A percentile compares a stretch with the other conserved stretches of the same genome.
Conservation (phyloP, 1,284 basidiomycete species). For the Apiotrichum sp. region DNA sequence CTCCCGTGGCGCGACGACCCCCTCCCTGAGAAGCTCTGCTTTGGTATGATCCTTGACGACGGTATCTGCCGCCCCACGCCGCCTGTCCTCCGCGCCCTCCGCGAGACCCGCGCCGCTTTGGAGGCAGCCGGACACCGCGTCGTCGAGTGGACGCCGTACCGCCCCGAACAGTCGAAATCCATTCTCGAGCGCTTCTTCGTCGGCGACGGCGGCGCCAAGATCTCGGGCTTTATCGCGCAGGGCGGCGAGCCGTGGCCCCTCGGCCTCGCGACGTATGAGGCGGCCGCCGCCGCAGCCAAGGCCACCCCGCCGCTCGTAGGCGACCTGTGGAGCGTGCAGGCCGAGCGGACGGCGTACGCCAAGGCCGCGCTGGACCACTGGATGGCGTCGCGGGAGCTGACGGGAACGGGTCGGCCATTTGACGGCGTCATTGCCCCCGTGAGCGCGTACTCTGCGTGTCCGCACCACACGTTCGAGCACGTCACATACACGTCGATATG, state of each 20-base stretch:
- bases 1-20: constrained; percentile 62
- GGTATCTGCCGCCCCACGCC: constrained; percentile 61
- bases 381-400: constrained; percentile 23
- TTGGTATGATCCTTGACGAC: constrained; percentile 53
- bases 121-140: constrained; percentile 59
- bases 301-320: constrained; percentile 21
- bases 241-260: constrained; percentile 32
- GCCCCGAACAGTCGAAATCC: constrained; percentile 13
- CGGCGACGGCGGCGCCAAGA: constrained; percentile 38
- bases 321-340: constrained; percentile 30
- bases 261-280: constrained; percentile 21
- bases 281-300: constrained; percentile 12
- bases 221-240: constrained; percentile 21
- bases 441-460: constrained; percentile 26
- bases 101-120: constrained; percentile 56
- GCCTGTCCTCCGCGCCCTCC: constrained; percentile 60
- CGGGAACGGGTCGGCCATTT: constrained; percentile 35
- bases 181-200: constrained; percentile 31
- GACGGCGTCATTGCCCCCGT: constrained; percentile 36
- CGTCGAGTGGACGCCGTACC: constrained; percentile 42
- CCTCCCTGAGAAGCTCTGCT: constrained; percentile 58
- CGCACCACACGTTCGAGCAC: constrained; percentile 26
- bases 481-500: constrained; percentile 36
- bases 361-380: constrained; percentile 32
- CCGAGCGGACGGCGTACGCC: constrained; percentile 24